Percentiles rank a stretch among this genome's conserved stretches.
phyloP scores from a whole-genome alignment of 1,139 yeast genomes.

The Candida pseudoviswanathii region DNA sequence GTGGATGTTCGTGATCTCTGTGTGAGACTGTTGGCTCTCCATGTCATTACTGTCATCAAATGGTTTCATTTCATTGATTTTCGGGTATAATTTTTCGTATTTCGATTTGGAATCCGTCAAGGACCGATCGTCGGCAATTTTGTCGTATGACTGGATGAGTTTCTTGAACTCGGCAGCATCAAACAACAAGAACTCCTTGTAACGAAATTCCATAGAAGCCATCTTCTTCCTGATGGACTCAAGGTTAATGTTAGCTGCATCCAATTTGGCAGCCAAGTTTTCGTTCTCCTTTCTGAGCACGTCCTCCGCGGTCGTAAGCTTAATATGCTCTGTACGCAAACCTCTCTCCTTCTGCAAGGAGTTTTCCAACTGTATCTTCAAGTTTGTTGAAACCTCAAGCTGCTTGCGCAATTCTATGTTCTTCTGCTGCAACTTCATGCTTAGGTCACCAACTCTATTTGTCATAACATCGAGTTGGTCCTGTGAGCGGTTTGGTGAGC shows the following conservation, averaged over 20 bases:
- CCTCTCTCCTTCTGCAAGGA: constrained; percentile 52
- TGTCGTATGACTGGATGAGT: constrained; percentile 49
- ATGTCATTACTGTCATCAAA: constrained; percentile 35
- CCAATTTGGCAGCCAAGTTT: constrained; percentile 19
- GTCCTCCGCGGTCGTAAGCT: constrained; percentile 45
- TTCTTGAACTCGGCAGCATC: constrained; percentile 45
- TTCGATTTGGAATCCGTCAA: constrained; percentile 58
- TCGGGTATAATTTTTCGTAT: constrained; percentile 41
- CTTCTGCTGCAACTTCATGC: constrained; percentile 30
- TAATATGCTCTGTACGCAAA: constrained; percentile 51
- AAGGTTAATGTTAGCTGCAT: constrained; percentile 19
- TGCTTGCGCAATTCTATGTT: constrained; percentile 24
- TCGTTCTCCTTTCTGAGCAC: constrained; percentile 39
- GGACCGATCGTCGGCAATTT: constrained; percentile 60
- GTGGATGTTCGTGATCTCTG: no score
- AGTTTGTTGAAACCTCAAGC: constrained; percentile 24
- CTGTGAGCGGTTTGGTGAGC: not conserved
- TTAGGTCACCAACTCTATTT: constrained; percentile 29
- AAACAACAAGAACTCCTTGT: constrained; percentile 38
- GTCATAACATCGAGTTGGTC: not conserved
- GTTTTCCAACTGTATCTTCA: constrained; percentile 34
- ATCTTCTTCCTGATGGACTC: constrained; percentile 19
- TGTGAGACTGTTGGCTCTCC: no score
- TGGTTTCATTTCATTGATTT: constrained; percentile 17
- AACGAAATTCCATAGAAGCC: constrained; percentile 36